Base-by-base conservation (phyloP, 495 filamentous ascomycete species). In the Aspergillus nanangensis region DNA sequence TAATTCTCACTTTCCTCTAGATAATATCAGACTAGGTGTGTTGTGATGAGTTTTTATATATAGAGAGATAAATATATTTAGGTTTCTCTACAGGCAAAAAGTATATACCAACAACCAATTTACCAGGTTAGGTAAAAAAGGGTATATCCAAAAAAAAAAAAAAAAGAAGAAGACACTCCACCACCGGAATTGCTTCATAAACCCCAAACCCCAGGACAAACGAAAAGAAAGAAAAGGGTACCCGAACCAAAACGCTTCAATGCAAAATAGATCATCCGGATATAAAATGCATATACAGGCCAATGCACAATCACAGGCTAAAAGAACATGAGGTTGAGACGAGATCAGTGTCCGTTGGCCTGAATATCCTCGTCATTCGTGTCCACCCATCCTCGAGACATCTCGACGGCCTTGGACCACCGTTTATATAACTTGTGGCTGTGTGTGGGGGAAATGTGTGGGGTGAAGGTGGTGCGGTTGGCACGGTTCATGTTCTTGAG, bases 321-420 rank as follows among this genome's bases (percentile, higher is more conserved):
- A n/a, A n/a, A n/a, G n/a, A n/a, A n/a, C n/a, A n/a, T n/a, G n/a
- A n/a, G n/a, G n/a, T n/a, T n/a, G n/a, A n/a, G n/a, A n/a, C n/a
- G n/a, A n/a, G n/a, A n/a, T n/a, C n/a, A n/a, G n/a, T n/a, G n/a
- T n/a, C n/a, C n/a, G n/a, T n/a, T n/a, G n/a, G n/a, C n/a, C n/a
- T n/a, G n/a, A n/a, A n/a, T n/a, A n/a, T 52, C 55, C 10, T 61
- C 57, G 14, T 74, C 62, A 4, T 60, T 66, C 19, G 67, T 65
- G 39, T 78, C 70, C 48, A 86, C 69, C 90, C 90, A 96, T 34
- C 91, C 90, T 49, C 79, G 80, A 52, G 87, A 87, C 86, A 94
- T 95, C 61, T 93, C 80, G 10, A 96, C 91, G 2, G 90, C 91
- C 56, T 87, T 82, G 45, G 80, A 75, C 91, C 91, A 96, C 55